A percentile compares a stretch with the other conserved stretches of the same genome.
Evolutionary conservation across 768 basidiomycete species (phyloP).

Genomic region (Lentinula aciculospora): DNA sequence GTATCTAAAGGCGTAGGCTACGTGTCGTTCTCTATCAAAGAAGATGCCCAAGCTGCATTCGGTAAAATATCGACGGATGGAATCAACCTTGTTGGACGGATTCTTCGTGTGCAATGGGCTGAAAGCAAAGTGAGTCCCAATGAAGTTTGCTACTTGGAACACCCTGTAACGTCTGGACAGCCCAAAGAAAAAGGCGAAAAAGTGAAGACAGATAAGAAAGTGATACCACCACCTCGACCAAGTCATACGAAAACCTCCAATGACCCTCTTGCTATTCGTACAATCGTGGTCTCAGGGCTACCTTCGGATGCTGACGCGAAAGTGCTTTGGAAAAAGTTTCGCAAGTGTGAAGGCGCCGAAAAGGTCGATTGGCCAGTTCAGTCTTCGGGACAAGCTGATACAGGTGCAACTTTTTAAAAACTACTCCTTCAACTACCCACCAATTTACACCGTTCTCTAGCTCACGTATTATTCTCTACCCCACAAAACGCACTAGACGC

Average conservation of each 20-base stretch:
- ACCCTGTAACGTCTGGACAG: constrained; percentile 18
- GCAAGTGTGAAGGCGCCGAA: constrained; percentile 74
- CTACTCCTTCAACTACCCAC: neutral
- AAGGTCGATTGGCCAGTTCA: constrained; percentile 66
- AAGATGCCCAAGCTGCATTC: constrained; percentile 79
- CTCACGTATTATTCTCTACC: constrained; percentile 68
- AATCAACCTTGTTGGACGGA: constrained; percentile 61
- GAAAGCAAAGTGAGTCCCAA: constrained; percentile 55
- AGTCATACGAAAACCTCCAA: constrained; percentile 29
- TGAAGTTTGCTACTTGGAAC: neutral
- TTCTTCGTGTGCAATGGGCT: constrained; percentile 76
- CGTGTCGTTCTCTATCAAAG: constrained; percentile 83
- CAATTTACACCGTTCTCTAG: constrained; percentile 24
- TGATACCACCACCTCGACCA: constrained; percentile 27
- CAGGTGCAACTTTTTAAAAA: constrained; percentile 31
- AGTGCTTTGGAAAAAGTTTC: constrained; percentile 78
- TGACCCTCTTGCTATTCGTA: constrained; percentile 83
- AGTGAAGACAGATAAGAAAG: constrained; percentile 34
- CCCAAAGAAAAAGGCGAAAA: constrained; percentile 35
- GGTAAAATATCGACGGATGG: constrained; percentile 60
- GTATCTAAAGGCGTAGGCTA: constrained; percentile 95
- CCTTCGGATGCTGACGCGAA: constrained; percentile 59
- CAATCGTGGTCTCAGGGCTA: constrained; percentile 72
- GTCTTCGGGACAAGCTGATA: constrained; percentile 38
- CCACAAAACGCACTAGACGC: constrained; percentile 66